Evolutionary conservation across 2,329 filamentous ascomycete species (phyloP), one percentile per base, ranked within the genome.

Genomic region (Tolypocladium album): DNA sequence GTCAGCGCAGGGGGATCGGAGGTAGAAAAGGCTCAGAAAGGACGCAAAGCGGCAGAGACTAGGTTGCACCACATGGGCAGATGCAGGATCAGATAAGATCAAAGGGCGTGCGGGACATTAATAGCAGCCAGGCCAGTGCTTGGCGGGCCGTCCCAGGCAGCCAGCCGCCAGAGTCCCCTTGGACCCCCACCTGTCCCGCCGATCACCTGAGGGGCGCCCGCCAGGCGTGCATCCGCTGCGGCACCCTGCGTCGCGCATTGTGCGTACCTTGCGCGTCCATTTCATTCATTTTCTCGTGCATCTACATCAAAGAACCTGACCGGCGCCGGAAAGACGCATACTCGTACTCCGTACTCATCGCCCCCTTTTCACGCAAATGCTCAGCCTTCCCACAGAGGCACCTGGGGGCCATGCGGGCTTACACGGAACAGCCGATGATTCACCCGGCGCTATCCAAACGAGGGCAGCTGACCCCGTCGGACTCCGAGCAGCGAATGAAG

Each of bases 41-140:
- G 43, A 47, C 22, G 43, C 43, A n/a, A 13, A 4, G 22, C 53
- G 9, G 57, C 27, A 27, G 50, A 36, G 24, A 31, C 38, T 20
- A 27, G 3, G 55, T 40, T 43, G 55, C 50, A 59, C 50, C 39
- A 2, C 58, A 59, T 55, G 27, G 13, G n/a, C 22, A 11, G 53
- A 52, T 56, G 53, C 42, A 57, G 13, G 55, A 59, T 59, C 58
- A 59, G 58, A 59, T 59, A 59, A 59, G 58, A 59, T 59, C 53
- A 45, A 42, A 36, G 31, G 24, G 58, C n/a, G 31, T n/a, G 22
- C 27, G 55, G 9, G 27, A 8, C 40, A 56, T 56, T 43, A 56
- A 56, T 56, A 42, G n/a, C 22, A 4, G 27, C 20, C 45, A 27
- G 45, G 27, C 22, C 45, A 47, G 45, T 47, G 45, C 45, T 24